Evolutionary conservation across 345 rosid species (phyloP), one percentile per base, ranked within the genome.

Genomic region (Linum trigynum): DNA sequence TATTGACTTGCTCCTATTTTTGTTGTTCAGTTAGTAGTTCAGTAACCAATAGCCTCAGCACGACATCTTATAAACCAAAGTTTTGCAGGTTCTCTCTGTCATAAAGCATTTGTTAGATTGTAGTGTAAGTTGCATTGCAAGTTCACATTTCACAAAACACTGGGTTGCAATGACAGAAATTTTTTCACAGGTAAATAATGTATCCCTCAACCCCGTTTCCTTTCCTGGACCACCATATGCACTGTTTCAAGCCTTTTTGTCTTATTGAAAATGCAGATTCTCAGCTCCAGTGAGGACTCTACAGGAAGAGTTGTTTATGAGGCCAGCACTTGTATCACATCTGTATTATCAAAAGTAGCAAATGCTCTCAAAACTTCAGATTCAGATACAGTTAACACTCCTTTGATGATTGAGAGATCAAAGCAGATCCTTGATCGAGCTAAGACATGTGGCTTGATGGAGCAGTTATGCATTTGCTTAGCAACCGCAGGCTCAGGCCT

Each of bases 101-200:
- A 67, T 78, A 23, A 88, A 81, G 77, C 74, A 70, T 43, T 66
- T 85, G 78, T 76, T 84, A 57, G 96, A 84, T 67, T 69, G 72
- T 58, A 73, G 68, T 72, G 92, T 80, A 70, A 74, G 65, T 67
- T 75, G 60, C 62, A 59, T 81, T 68, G 59, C 72, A 69, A 77
- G 69, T 68, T 84, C 96, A 64, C 85, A 74, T 75, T 82, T 86
- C 80, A 85, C 79, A 48, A 48, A 12, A 59, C 90, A 94, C 71
- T 90, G 99, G 97, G 87, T 92, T 82, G 83, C 81, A 68, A n/a
- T 88, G 71, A 85, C 81, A 66, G 84, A 94, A 73, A 85, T 86
- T 56, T 94, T 85, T 80, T 75, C 87, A 40, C 89, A 87, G 99
- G 99, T 94, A 72, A 9, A 65, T 66, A 69, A 71, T 57, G 57